Evolutionary conservation across 176 grass and related monocot species (phyloP), one percentile per base, ranked within the genome.

Genomic region (Carex kokanica): DNA sequence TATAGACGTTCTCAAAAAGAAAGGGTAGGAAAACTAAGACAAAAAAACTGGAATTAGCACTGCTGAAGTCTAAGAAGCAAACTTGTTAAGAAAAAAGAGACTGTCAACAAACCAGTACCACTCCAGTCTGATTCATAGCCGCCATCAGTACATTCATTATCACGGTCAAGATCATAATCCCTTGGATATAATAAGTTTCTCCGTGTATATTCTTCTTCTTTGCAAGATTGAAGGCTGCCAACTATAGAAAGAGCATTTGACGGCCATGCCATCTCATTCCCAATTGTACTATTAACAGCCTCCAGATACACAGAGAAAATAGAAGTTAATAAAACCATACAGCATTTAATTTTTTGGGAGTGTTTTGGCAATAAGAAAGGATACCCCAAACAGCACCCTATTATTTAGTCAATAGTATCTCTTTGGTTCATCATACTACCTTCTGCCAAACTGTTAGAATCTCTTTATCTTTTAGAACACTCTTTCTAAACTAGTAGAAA

Each of bases 241-340:
- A 90, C 81, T 88, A 98, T 93, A 78, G 88, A 93, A 61, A 98
- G 69, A 70, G 89, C 93, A 86, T 98, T 98, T 89, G 93, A 90
- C 80, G 91, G 96, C 71, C 85, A 85, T 57, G 90, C 83, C 60
- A 90, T 92, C 83, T 89, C 90, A 77, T 87, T 81, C 64, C 21
- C 32, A 60, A 60, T 84, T 70, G 90, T 92, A 80, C 47, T 78
- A 73, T 92, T 65, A 86, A 91, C 57, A 81, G 71, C 92, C 94
- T 97, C 61, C 82, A 84, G 41, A 86, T 56, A 25, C 69, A 91
- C 74, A 41, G 16, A 61, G 14, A 12, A 85, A 55, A 73, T 77
- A 72, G 58, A 59, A 79, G 21, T 77, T 54, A 14, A 77, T 55
- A 77, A 54, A 55, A 31, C 23, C 47, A 75, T 52, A 75, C 21